Percentiles rank a stretch among this genome's conserved stretches.
Conservation (phyloP, 805 yeast species). For the Candida xyloterini region DNA sequence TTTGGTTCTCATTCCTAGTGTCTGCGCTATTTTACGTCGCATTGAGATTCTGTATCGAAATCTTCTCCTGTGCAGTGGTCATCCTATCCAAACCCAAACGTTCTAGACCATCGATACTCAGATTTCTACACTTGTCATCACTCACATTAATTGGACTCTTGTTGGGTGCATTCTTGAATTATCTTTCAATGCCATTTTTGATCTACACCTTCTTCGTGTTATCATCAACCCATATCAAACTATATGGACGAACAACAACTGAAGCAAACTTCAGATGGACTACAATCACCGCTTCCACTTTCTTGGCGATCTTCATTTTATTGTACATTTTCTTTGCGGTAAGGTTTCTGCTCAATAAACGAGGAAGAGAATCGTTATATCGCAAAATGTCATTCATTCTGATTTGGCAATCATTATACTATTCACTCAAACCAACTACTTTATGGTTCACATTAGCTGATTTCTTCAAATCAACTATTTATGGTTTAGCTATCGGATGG, state of each 20-base stretch:
- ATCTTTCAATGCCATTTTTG: conserved; percentile 44
- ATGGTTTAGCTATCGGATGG: conserved; percentile 43
- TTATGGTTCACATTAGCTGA: conserved; percentile 40
- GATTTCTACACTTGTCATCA: conserved; percentile 23
- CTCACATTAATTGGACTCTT: conserved; percentile 35
- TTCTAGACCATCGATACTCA: conserved; percentile 9
- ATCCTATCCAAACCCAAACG: conserved; percentile 9
- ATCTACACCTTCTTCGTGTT: conserved; percentile 34
- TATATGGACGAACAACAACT: conserved; percentile 21
- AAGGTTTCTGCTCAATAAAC: conserved; percentile 28
- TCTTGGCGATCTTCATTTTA: conserved; percentile 34
- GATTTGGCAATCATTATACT: conserved; percentile 45
- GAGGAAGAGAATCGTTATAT: conserved; percentile 35
- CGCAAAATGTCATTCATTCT: conserved; percentile 41
- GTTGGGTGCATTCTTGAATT: conserved; percentile 32
- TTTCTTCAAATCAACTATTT: conserved; percentile 31
- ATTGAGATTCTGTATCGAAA: conserved; percentile 20
- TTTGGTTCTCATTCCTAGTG: conserved; percentile 33
- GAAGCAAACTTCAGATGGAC: conserved; percentile 18
- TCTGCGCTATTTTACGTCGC: conserved; percentile 30
- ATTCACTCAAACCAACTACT: conserved; percentile 41
- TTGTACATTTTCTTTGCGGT: conserved; percentile 35
- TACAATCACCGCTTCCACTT: conserved; percentile 33
- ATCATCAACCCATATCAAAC: conserved; percentile 12
- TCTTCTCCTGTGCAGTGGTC: conserved; percentile 5